Evolutionary conservation across 805 yeast species (phyloP), one percentile per base, ranked within the genome.

Genomic region (Millerozyma miso): DNA sequence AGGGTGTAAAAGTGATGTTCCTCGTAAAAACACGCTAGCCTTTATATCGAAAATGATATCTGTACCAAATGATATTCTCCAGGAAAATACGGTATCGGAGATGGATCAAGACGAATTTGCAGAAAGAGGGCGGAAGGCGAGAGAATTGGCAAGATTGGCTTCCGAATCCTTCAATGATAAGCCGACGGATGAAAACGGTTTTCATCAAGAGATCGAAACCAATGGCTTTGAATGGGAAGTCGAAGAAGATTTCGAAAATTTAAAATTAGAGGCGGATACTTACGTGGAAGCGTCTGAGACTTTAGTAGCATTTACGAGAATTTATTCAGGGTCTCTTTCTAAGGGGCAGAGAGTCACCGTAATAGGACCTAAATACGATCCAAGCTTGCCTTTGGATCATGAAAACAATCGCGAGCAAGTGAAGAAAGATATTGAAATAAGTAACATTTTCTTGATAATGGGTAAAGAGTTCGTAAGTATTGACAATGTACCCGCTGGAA

Each of bases 11-110:
- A 64, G 74, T n/a, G 54, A 68, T 1, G 86, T 90, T 1, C 81
- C 87, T 0, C 64, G 60, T 2, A 0, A 68, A 69, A 54, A 59
- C 40, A 68, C 74, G 1, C 41, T 70, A 13, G 95, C 95, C 0
- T 93, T 84, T 60, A 88, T 91, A 0, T 88, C 97, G 1, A 93
- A 93, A 55, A 86, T 91, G 69, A 61, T 93, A 1, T 87, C 97
- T 0, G 75, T 93, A 16, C 96, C 96, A 1, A 83, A 81, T 43
- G 77, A 72, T 15, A 97, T 89, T 43, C 65, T 91, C 18, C 77
- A 74, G 20, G 67, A 69, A 34, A 53, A 66, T 2, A 62, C 65
- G 32, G 64, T 63, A 20, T 58, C 64, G 1, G 56, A 44, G 18
- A 52, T 75, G 38, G 62, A 80, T 0, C 71, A 69, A 4, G 83